A percentile compares a stretch with the other conserved stretches of the same genome.
phyloP scores from a whole-genome alignment of 208 protist species.

The Crithidia bombi region DNA sequence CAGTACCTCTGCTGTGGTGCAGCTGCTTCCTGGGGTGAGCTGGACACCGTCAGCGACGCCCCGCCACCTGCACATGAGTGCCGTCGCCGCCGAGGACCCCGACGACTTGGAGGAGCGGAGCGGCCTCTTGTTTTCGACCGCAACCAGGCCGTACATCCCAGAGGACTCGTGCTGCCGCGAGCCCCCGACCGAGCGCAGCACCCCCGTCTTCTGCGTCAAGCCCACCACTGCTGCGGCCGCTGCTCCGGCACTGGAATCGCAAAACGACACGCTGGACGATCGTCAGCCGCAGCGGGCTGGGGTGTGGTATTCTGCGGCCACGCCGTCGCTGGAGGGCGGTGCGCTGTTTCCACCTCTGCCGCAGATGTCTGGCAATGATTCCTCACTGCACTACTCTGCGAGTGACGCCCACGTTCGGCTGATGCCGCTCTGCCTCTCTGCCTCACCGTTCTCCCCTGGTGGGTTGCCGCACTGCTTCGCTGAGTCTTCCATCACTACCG shows the following conservation, averaged over 20 bases:
- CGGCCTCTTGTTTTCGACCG: slow-evolving; percentile 4
- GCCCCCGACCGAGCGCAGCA: background rate
- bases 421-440: background rate
- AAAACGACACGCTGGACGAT: background rate
- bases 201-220: background rate
- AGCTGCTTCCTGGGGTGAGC: too few relatives aligned
- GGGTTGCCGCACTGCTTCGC: background rate
- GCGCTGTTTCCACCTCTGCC: background rate
- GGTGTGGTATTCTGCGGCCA: too few relatives aligned
- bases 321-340: too few relatives aligned
- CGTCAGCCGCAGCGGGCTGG: too few relatives aligned
- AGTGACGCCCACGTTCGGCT: background rate
- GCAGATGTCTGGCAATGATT: background rate
- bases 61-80: background rate
- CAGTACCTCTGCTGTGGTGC: background rate
- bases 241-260: background rate
- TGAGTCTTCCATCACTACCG: background rate
- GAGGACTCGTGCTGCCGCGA: background rate
- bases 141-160: slow-evolving; percentile 14
- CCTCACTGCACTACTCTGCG: background rate
- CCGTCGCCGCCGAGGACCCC: background rate
- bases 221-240: background rate
- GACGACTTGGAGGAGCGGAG: slow-evolving; percentile 2
- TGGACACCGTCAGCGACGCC: too few relatives aligned
- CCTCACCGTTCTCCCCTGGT: background rate